Conservation (phyloP, 345 rosid species). For the Moricandia arvensis region DNA sequence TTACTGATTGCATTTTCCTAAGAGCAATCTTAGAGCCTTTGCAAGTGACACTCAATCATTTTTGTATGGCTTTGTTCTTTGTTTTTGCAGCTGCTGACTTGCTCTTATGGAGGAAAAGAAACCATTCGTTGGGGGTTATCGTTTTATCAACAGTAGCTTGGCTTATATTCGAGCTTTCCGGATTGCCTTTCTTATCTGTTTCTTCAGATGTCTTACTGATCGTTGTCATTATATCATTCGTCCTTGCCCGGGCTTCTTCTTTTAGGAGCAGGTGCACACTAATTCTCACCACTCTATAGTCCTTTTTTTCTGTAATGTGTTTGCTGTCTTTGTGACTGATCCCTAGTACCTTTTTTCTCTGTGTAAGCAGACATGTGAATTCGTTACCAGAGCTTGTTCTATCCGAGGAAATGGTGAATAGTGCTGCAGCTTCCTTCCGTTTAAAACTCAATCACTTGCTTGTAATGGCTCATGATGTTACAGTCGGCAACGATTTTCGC, state of each 20-base stretch:
- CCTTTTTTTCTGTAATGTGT: neutral
- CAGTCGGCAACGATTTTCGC: conserved; percentile 79
- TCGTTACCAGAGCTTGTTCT: conserved; percentile 70
- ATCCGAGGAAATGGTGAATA: conserved; percentile 86
- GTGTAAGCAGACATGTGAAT: conserved; percentile 32
- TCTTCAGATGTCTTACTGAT: conserved; percentile 78
- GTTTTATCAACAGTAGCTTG: conserved; percentile 82
- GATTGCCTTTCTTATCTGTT: conserved; percentile 73
- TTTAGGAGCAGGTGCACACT: conserved; percentile 53
- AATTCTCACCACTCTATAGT: neutral
- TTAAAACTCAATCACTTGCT: conserved; percentile 67
- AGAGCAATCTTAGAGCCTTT: neutral
- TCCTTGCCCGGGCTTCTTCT: conserved; percentile 60
- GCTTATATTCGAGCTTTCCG: conserved; percentile 74
- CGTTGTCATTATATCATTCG: conserved; percentile 51
- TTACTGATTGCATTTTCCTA: neutral
- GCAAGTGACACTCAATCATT: neutral
- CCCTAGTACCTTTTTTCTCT: neutral
- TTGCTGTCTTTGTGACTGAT: neutral
- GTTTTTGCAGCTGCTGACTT: conserved; percentile 65
- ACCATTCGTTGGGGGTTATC: conserved; percentile 60
- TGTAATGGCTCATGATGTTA: conserved; percentile 85
- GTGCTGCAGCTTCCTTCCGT: conserved; percentile 78
- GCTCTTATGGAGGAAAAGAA: conserved; percentile 70
- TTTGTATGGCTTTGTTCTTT: conserved; percentile 14